These are phyloP conservation scores for Leccinum subtestaceum DNA, from an alignment of 768 basidiomycete genomes.

Conservation along the genomic window DNA sequence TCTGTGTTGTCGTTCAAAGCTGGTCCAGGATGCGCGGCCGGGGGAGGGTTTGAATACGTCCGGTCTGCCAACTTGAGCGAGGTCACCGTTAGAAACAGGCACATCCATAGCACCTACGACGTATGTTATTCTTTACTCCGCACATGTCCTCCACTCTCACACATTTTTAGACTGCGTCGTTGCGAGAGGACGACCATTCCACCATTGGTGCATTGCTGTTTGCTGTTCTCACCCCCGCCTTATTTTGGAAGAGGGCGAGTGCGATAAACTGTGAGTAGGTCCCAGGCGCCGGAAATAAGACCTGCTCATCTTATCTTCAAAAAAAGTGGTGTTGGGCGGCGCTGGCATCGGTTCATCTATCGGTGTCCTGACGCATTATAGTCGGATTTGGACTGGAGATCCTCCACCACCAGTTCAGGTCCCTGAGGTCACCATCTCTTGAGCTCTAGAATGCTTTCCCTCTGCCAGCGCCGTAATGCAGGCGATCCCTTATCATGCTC, in stretches of 20 bases:
- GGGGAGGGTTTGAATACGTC: slow-evolving; percentile 59
- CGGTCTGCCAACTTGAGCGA: slow-evolving; percentile 54
- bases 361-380: slow-evolving; percentile 58
- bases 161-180: slow-evolving; percentile 46
- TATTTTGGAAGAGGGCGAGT: slow-evolving; percentile 70
- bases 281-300: background rate
- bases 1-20: background rate
- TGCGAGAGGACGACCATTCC: slow-evolving; percentile 70
- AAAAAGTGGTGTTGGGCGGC: slow-evolving; percentile 66
- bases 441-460: slow-evolving; percentile 1
- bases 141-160: slow-evolving; percentile 1
- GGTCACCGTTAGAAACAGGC: slow-evolving; percentile 45
- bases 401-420: slow-evolving; percentile 40
- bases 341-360: slow-evolving; percentile 62
- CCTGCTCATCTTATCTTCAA: background rate
- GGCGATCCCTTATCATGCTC: background rate
- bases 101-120: slow-evolving; percentile 56
- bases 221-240: slow-evolving; percentile 61
- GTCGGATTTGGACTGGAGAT: slow-evolving; percentile 53
- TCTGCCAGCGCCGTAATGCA: background rate
- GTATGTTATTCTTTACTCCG: slow-evolving; percentile 37
- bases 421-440: slow-evolving; percentile 28
- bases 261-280: slow-evolving; percentile 53
- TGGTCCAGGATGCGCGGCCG: slow-evolving; percentile 36
- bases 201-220: slow-evolving; percentile 69